Evolutionary conservation across 1,284 basidiomycete genomes (phyloP), one percentile per base, ranked within the genome.

Genomic region (Pseudozyma pruni): DNA sequence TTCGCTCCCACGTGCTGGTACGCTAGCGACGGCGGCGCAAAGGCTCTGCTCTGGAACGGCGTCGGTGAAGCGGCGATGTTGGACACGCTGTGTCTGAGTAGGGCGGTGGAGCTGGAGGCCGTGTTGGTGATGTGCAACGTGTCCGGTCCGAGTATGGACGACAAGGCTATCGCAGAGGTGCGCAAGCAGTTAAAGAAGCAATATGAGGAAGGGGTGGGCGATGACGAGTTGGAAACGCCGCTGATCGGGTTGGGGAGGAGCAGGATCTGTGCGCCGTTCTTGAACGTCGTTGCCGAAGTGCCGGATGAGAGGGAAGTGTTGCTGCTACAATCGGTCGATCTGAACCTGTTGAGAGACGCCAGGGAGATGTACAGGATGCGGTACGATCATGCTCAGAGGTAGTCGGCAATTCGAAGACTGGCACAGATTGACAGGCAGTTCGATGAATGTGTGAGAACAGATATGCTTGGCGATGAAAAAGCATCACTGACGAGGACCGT

Each of bases 1-100:
- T 79, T 81, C 33, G 75, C 74, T 16, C 80, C 80, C 4, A 81
- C 77, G 0, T 81, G 80, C 54, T 81, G 80, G 80, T 81, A 77
- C 48, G 74, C 78, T 9, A 70, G 73, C 8, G 80, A 81, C 43
- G 74, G 74, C 7, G 79, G 79, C 2, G 38, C 67, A 1, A 46
- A 56, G 27, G 79, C 78, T 1, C 56, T 81, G 2, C 46, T 68
- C 4, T 77, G 74, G 74, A 81, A 78, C 50, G 51, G 50, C 1
- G 25, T 52, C 3, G 67, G 74, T 4, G 80, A 81, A 43, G 73
- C 69, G 2, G 47, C 56, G 16, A 63, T 79, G 52, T 57, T 80
- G 20, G 75, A 77, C 32, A 59, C 66, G 0, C 32, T 81, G 11
- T 72, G 68, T 25, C 31, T 69, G 10, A 42, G 74, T 0, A 58